phyloP scores from a whole-genome alignment of 768 basidiomycete species.

The Jaapia argillacea region DNA sequence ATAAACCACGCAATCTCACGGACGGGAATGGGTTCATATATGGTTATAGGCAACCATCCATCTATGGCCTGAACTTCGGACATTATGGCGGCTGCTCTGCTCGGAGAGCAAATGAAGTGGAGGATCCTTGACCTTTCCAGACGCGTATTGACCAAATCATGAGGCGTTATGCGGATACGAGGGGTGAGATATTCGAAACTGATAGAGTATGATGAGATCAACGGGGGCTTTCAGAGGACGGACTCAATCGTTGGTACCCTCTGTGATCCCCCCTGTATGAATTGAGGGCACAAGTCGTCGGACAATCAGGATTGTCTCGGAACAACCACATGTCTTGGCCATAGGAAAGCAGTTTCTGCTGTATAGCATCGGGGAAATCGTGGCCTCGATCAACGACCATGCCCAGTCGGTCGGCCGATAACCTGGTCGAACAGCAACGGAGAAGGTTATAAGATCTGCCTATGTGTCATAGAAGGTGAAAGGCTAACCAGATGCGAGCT shows the following conservation, averaged over 20 bases:
- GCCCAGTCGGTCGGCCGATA: conserved; percentile 52
- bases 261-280: conserved; percentile 64
- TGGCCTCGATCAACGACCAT: conserved; percentile 79
- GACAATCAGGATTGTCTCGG: conserved; percentile 40
- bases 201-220: conserved; percentile 3
- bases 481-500: conserved; percentile 63
- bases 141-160: conserved; percentile 47
- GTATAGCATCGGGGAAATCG: conserved; percentile 60
- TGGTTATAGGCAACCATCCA: conserved; percentile 54
- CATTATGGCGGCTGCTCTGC: conserved; percentile 56
- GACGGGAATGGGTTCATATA: conserved; percentile 87
- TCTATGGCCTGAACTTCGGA: conserved; percentile 44
- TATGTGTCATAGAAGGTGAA: too few relatives aligned
- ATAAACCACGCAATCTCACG: conserved; percentile 20
- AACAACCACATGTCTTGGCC: conserved; percentile 75
- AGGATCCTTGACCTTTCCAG: conserved; percentile 42
- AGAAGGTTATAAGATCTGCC: neutral
- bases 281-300: conserved; percentile 70
- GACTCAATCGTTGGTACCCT: conserved; percentile 38
- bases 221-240: conserved; percentile 3
- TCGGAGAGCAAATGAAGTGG: conserved; percentile 83
- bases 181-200: conserved; percentile 78
- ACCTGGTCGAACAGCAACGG: conserved; percentile 31
- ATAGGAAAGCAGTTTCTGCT: conserved; percentile 44
- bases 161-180: conserved; percentile 58